Percentiles rank a stretch among this genome's conserved stretches.
Conservation (phyloP, 768 basidiomycete species). For the Rhodotorula babjevae region DNA sequence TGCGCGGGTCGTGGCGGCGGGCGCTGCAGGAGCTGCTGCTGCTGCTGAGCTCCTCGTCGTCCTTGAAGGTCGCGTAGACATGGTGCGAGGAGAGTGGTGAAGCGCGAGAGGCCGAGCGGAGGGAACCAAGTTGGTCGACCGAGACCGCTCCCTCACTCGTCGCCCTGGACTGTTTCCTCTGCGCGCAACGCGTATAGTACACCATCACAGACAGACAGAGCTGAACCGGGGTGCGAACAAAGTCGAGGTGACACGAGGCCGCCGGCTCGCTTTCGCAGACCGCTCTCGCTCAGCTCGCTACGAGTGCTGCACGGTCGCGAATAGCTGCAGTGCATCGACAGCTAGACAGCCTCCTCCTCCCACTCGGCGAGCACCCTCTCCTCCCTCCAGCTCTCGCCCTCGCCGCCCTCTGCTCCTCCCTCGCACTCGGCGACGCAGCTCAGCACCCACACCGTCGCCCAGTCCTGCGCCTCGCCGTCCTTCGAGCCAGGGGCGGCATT, state of each 20-base stretch:
- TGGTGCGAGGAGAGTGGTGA: background rate
- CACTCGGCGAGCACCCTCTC: slow-evolving; percentile 71
- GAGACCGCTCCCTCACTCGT: too few species aligned
- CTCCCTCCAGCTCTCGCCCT: slow-evolving; percentile 60
- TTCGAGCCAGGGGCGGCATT: slow-evolving; percentile 50
- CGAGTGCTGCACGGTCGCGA: too few species aligned
- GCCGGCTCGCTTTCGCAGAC: too few species aligned
- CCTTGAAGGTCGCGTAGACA: slow-evolving; percentile 19
- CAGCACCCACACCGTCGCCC: slow-evolving; percentile 88
- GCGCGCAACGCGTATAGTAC: too few species aligned
- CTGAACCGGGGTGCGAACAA: too few species aligned
- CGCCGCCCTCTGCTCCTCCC: slow-evolving; percentile 44
- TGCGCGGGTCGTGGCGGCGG: background rate
- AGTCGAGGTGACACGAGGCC: too few species aligned
- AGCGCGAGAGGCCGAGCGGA: background rate
- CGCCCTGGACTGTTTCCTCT: too few species aligned
- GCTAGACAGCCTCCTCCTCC: slow-evolving; percentile 52
- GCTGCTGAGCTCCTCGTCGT: slow-evolving; percentile 27
- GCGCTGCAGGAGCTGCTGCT: background rate
- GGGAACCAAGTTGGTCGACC: background rate
- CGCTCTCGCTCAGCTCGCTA: too few species aligned
- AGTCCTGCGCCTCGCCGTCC: slow-evolving; percentile 54
- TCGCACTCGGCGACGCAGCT: slow-evolving; percentile 78
- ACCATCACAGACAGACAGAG: too few species aligned
- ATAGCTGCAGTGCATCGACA: too few species aligned